Base-by-base conservation (phyloP, 768 basidiomycete genomes). In the Hirschioporus abietinus region DNA sequence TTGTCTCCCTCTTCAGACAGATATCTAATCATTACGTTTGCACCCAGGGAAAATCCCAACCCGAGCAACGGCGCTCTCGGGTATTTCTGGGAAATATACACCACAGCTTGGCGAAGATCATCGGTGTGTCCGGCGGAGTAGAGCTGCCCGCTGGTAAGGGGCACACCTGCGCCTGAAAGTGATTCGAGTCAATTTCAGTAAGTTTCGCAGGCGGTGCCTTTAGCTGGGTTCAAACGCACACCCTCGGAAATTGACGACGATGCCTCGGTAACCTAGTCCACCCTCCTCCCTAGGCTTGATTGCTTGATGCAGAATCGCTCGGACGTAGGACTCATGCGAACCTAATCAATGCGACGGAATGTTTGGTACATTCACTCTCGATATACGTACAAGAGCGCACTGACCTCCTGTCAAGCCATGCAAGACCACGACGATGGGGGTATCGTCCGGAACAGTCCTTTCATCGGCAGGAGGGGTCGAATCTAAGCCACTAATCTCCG, bases 41-140 rank as follows among this genome's bases (percentile, higher is more conserved):
- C 92, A 58, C 96, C 97, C 42, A 99, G 85, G 4, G 95, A 97
- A 80, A 96, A 99, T 7, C 96, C 94, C 10, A 97, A 77, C 17
- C 92, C 96, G 20, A 96, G 77, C 42, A 98, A 79, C 3, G 90
- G 92, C 0, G 96, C 93, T 10, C 82, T 78, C 1, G 96, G 96
- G 71, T 89, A 96, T 68, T 76, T 74, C 62, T 84, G 76, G 1
- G 88, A 82, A 65, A 98, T 85, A 77, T 92, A 90, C 70, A 90
- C 81, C 63, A 97, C 74, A 0, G 93, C 91, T 68, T 87, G 86
- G 27, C 95, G 88, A 36, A 95, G 81, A 78, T 99, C 96, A 70
- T 95, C 89, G 9, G 96, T 98, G 69, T 93, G 86, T 34, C 90
- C 93, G 20, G 93, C 93, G 62, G 91, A 93, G 77, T 92, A 98